Conservation (phyloP, 2,329 filamentous ascomycete genomes). For the Fusarium beomiforme region DNA sequence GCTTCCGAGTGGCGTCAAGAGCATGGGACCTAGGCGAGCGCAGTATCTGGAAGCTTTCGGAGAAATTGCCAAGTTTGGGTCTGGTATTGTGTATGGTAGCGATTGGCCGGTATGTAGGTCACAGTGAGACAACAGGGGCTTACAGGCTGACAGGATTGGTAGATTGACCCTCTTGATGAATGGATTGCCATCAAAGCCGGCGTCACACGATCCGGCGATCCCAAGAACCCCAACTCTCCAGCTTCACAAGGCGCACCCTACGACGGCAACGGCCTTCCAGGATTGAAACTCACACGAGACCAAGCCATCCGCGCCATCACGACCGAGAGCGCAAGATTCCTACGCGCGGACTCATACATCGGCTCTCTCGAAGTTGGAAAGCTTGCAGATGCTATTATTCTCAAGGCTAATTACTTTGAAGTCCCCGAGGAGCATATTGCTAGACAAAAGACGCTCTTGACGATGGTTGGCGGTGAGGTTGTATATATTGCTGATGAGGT, state of each 20-base stretch:
- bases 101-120: conserved; percentile 32
- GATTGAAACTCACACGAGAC: conserved; percentile 10
- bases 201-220: conserved; percentile 31
- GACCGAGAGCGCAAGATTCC: conserved; percentile 19
- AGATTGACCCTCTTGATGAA: conserved; percentile 36
- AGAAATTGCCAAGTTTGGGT: conserved; percentile 15
- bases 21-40: conserved; percentile 19
- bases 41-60: conserved; percentile 42
- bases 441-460: conserved; percentile 31
- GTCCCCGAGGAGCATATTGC: conserved; percentile 23
- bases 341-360: conserved; percentile 24
- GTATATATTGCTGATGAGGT: conserved; percentile 29
- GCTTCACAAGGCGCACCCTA: conserved; percentile 24
- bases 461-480: conserved; percentile 36
- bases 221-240: conserved; percentile 30
- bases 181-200: conserved; percentile 33
- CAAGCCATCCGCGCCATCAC: conserved; percentile 19
- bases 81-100: conserved; percentile 22
- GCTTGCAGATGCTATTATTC: conserved; percentile 31
- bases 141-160: rapidly evolving
- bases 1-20: conserved; percentile 18
- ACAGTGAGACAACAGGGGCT: rapidly evolving
- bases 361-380: conserved; percentile 37
- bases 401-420: conserved; percentile 32
- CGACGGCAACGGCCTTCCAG: conserved; percentile 12